Evolutionary conservation across 2,329 filamentous ascomycete genomes (phyloP).

Genomic region (Apiospora koreana): DNA sequence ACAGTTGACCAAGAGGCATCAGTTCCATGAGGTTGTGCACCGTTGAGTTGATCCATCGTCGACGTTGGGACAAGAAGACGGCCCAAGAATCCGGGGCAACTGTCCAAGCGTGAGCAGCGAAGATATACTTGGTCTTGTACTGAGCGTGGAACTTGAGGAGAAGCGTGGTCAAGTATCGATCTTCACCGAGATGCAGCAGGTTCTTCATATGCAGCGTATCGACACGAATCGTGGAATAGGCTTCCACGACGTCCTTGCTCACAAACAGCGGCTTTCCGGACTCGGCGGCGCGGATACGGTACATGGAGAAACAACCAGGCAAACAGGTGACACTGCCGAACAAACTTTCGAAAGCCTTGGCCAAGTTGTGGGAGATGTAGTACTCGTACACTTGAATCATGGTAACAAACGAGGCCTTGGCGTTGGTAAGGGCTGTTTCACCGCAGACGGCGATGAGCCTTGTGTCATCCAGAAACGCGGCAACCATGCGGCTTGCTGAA

Average conservation of each 20-base stretch:
- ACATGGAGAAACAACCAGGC: conserved; percentile 99
- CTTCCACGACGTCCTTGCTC: conserved; percentile 84
- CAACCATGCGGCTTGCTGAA: conserved; percentile 88
- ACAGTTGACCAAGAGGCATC: conserved; percentile 89
- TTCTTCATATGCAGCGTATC: conserved; percentile 99
- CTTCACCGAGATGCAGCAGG: conserved; percentile 90
- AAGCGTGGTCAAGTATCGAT: conserved; percentile 94
- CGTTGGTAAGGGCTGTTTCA: conserved; percentile 90
- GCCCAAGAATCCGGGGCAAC: conserved; percentile 92
- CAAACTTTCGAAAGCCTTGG: conserved; percentile 95
- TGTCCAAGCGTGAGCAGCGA: conserved; percentile 90
- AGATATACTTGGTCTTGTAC: conserved; percentile 99
- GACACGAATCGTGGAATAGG: conserved; percentile 89
- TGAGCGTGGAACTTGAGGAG: conserved; percentile 88
- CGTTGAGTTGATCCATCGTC: conserved; percentile 99
- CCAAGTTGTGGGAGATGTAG: conserved; percentile 96
- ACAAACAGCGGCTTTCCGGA: conserved; percentile 96
- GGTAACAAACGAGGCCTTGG: conserved; percentile 89
- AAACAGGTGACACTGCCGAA: conserved; percentile 98
- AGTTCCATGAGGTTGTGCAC: conserved; percentile 97
- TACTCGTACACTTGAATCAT: conserved; percentile 99
- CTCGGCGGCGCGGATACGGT: conserved; percentile 91
- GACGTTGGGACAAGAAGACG: conserved; percentile 96
- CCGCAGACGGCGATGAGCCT: conserved; percentile 92
- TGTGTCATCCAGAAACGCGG: conserved; percentile 88